Evolutionary conservation across 768 basidiomycete genomes (phyloP).

Genomic region (Nevesoporus exiguus): DNA sequence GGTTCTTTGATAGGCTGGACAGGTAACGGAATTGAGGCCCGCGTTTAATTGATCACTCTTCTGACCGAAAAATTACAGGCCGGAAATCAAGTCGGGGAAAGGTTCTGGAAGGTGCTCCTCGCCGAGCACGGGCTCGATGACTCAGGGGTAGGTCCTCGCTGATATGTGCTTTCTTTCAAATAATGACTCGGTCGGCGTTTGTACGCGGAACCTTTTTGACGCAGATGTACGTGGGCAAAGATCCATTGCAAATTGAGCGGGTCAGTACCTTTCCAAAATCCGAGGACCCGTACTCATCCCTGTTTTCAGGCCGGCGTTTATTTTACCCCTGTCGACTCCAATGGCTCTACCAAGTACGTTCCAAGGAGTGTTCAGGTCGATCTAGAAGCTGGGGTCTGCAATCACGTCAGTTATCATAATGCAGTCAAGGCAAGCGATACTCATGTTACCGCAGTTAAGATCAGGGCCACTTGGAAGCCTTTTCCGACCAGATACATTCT

Average conservation of each 20-base stretch:
- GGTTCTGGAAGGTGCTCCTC: slow-evolving; percentile 87
- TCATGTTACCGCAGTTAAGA: slow-evolving; percentile 46
- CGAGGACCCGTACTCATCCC: neutral
- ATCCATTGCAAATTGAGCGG: slow-evolving; percentile 70
- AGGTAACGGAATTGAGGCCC: slow-evolving; percentile 42
- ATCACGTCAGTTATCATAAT: slow-evolving; percentile 50
- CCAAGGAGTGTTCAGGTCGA: slow-evolving; percentile 90
- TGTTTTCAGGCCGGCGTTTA: slow-evolving; percentile 67
- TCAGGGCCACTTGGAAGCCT: slow-evolving; percentile 67
- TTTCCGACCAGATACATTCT: slow-evolving; percentile 85
- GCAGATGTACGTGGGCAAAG: slow-evolving; percentile 67
- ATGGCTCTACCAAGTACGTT: slow-evolving; percentile 66
- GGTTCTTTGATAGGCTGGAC: slow-evolving; percentile 52
- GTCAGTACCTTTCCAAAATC: slow-evolving; percentile 40
- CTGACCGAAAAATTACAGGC: slow-evolving; percentile 42
- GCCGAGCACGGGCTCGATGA: slow-evolving; percentile 81
- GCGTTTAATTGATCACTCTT: slow-evolving; percentile 9
- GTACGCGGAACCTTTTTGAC: slow-evolving; percentile 3
- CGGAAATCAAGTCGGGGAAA: slow-evolving; percentile 76
- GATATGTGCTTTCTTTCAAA: slow-evolving; percentile 6
- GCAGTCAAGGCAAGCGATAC: neutral
- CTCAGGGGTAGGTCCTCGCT: slow-evolving; percentile 48
- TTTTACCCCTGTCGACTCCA: slow-evolving; percentile 65
- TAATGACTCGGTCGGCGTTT: slow-evolving; percentile 16
- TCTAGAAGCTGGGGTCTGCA: slow-evolving; percentile 83